A percentile compares a stretch with the other conserved stretches of the same genome.
These are phyloP conservation scores for Viola pubescens DNA, from an alignment of 441 rosid genomes.

Conservation along the genomic window DNA sequence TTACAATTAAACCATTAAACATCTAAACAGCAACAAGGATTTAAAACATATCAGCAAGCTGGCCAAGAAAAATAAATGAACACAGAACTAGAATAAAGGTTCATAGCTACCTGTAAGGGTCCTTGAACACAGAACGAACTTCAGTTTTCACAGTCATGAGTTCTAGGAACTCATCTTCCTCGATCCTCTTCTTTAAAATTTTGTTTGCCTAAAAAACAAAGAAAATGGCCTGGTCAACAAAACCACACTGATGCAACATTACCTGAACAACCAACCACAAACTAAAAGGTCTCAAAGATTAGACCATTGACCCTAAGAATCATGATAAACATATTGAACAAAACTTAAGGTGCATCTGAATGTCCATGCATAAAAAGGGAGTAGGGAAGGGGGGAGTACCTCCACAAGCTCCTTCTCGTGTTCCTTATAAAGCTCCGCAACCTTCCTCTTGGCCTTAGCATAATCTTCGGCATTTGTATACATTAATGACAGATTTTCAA, in stretches of 20 bases:
- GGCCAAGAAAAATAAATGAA: slow-evolving; percentile 5
- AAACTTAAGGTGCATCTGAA: background rate
- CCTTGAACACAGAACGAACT: slow-evolving; percentile 77
- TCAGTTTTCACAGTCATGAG: slow-evolving; percentile 81
- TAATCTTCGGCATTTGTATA: slow-evolving; percentile 84
- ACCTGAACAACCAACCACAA: slow-evolving; percentile 11
- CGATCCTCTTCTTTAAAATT: slow-evolving; percentile 84
- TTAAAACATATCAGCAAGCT: background rate
- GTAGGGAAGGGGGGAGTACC: slow-evolving; percentile 31
- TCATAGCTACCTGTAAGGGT: slow-evolving; percentile 72
- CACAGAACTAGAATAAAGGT: slow-evolving; percentile 17
- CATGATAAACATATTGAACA: slow-evolving; percentile 3
- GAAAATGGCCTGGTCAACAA: slow-evolving; percentile 7
- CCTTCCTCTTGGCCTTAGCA: slow-evolving; percentile 68
- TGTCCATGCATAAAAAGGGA: background rate
- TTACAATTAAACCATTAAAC: no score
- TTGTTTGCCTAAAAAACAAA: slow-evolving; percentile 55
- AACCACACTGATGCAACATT: slow-evolving; percentile 6
- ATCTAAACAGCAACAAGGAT: no score
- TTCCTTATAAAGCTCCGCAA: slow-evolving; percentile 72
- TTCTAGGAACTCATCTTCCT: slow-evolving; percentile 88
- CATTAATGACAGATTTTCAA: slow-evolving; percentile 94
- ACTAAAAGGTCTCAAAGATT: slow-evolving; percentile 1
- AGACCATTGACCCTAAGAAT: background rate
- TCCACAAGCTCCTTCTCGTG: slow-evolving; percentile 86